Evolutionary conservation across 805 yeast species (phyloP).

Genomic region (Saccharomycopsis sp.): DNA sequence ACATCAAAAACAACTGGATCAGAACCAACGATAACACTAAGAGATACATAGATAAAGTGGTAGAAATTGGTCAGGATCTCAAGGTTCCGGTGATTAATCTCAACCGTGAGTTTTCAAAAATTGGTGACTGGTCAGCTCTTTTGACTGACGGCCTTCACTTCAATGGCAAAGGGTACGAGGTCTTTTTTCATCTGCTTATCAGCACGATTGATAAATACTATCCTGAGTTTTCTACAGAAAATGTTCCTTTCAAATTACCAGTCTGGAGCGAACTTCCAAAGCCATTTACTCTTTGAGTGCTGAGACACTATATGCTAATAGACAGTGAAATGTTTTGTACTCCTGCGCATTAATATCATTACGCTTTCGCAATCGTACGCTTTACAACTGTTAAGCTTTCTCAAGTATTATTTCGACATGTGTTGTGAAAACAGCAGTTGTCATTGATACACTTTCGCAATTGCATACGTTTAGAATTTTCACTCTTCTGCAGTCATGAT

Average conservation of each 20-base stretch:
- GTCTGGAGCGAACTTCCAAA: slow-evolving; percentile 34
- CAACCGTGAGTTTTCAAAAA: slow-evolving; percentile 35
- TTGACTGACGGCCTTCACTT: slow-evolving; percentile 57
- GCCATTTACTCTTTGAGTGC: neutral
- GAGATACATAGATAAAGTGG: slow-evolving; percentile 46
- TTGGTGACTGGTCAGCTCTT: slow-evolving; percentile 35
- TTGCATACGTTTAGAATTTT: too few species aligned
- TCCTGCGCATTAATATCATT: too few species aligned
- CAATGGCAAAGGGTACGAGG: slow-evolving; percentile 44
- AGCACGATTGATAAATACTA: slow-evolving; percentile 34
- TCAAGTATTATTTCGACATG: too few species aligned
- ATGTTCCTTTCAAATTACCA: slow-evolving; percentile 33
- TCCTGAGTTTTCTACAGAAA: slow-evolving; percentile 43
- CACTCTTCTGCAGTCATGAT: too few species aligned
- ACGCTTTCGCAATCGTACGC: too few species aligned
- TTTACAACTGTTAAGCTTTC: too few species aligned
- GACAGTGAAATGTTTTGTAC: too few species aligned
- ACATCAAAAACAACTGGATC: slow-evolving; percentile 33
- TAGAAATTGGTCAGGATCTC: slow-evolving; percentile 37
- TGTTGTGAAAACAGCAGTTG: too few species aligned
- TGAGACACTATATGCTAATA: neutral
- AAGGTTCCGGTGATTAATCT: slow-evolving; percentile 54
- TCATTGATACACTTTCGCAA: too few species aligned
- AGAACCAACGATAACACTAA: slow-evolving; percentile 42
- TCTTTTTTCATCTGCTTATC: slow-evolving; percentile 41